Evolutionary conservation across 305 asterid species (phyloP), one percentile per base, ranked within the genome.

Genomic region (Plantago lanceolata): DNA sequence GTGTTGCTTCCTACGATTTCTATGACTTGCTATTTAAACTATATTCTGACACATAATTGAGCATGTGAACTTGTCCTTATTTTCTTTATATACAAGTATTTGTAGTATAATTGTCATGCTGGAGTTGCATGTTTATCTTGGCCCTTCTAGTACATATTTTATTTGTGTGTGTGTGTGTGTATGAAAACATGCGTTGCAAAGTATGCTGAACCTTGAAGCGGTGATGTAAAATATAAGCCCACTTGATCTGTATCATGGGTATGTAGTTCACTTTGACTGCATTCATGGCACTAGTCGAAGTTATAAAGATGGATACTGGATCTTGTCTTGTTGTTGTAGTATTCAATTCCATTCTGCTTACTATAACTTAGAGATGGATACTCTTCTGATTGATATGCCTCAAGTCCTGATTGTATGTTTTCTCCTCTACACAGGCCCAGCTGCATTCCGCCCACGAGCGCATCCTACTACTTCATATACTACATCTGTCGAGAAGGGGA

Each of bases 401-500:
- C 50, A 48, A 45, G 24, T 48, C 48, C 65, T 75, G 68, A 75
- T 57, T 63, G 64, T 60, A 9, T 16, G 16, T 59, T 49, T 49
- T 56, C 59, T 70, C 49, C 55, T 67, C 63, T 59, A 62, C 80
- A 70, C 73, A 94, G 99, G 99, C 70, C 95, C 99, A 62, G 97
- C 99, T 68, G 95, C 99, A 72, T 94, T 94, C 81, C 93, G 99
- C 67, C 99, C 99, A 48, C 90, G 99, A 68, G 94, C 96, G 67
- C 84, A 82, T 64, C 81, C 87, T 19, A 72, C 90, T 68, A 78
- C 86, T 68, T 78, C 83, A 67, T 94, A 90, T 73, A 82, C 93
- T 63, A 75, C 88, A 67, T 82, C 89, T 49, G 69, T 88, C 73
- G 95, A 88, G 76, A 90, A 86, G 81, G 96, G 96, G 19, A 88